phyloP scores from a whole-genome alignment of 805 yeast genomes.

The Saccharomycopsis fermentans region DNA sequence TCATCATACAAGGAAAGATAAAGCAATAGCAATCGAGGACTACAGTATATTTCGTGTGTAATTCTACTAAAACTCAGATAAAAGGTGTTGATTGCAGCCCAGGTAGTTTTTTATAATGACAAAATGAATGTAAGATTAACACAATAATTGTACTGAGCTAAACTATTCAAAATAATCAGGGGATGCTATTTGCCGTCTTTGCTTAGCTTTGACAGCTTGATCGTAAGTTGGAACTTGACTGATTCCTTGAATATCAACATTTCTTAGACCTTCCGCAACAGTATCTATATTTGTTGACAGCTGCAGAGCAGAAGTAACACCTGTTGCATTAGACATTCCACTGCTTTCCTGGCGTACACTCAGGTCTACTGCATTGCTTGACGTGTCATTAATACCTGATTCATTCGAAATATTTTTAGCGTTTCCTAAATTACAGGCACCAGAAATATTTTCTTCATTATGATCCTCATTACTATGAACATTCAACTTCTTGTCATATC shows the following conservation, averaged over 20 bases:
- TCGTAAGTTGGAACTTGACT: conserved; percentile 77
- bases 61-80: too few relatives aligned
- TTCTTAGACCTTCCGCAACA: neutral
- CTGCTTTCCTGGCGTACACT: too few relatives aligned
- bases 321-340: neutral
- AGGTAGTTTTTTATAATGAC: neutral
- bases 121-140: neutral
- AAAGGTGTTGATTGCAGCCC: too few relatives aligned
- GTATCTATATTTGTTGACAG: neutral
- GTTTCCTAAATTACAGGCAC: too few relatives aligned
- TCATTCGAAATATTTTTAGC: too few relatives aligned
- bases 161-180: neutral
- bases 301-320: neutral
- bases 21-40: too few relatives aligned
- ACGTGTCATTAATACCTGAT: too few relatives aligned
- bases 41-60: too few relatives aligned
- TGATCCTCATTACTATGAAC: conserved; percentile 21
- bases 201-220: conserved; percentile 43
- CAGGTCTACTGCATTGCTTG: too few relatives aligned
- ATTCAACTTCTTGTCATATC: conserved; percentile 17
- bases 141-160: neutral
- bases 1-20: too few relatives aligned
- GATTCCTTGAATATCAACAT: conserved; percentile 22
- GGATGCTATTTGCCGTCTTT: conserved; percentile 22
- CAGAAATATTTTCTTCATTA: neutral